Conservation (phyloP, 2,329 filamentous ascomycete genomes). For the Aspergillus unguis region DNA sequence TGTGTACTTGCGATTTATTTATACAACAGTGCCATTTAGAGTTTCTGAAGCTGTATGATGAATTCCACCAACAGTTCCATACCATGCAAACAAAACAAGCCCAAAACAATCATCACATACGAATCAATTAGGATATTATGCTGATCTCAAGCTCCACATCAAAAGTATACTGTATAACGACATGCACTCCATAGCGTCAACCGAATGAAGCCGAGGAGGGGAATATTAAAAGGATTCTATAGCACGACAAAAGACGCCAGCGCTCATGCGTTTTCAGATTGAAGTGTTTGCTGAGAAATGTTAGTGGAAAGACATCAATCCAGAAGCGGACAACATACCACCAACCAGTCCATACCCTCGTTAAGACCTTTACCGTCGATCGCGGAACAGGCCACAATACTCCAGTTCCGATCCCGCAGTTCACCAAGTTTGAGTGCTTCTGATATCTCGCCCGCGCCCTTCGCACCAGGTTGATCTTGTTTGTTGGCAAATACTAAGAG, state of each 20-base stretch:
- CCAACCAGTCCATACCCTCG: conserved; percentile 99
- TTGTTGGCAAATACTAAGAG: conserved; percentile 98
- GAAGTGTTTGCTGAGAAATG: conserved; percentile 41
- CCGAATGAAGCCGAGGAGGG: conserved; percentile 16
- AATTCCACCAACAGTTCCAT: background rate
- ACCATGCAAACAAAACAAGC: conserved; percentile 7
- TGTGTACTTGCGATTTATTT: background rate
- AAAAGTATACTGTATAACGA: conserved; percentile 34
- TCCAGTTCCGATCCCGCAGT: conserved; percentile 96
- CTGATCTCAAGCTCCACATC: conserved; percentile 22
- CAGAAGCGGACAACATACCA: conserved; percentile 55
- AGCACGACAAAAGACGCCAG: conserved; percentile 27
- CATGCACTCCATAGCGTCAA: conserved; percentile 28
- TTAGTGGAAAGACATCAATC: conserved; percentile 12
- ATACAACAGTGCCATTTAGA: conserved; percentile 1
- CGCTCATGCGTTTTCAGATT: conserved; percentile 42
- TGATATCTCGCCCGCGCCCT: conserved; percentile 93
- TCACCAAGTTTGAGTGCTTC: conserved; percentile 88
- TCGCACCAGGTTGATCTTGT: conserved; percentile 95
- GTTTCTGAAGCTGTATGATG: conserved; percentile 2
- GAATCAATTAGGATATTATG: conserved; percentile 35
- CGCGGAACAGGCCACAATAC: conserved; percentile 94
- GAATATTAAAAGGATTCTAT: conserved; percentile 34
- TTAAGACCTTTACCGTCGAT: conserved; percentile 92
- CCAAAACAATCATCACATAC: conserved; percentile 7